Evolutionary conservation across 768 basidiomycete species (phyloP).

Genomic region (Pulveroboletus ravenelii): DNA sequence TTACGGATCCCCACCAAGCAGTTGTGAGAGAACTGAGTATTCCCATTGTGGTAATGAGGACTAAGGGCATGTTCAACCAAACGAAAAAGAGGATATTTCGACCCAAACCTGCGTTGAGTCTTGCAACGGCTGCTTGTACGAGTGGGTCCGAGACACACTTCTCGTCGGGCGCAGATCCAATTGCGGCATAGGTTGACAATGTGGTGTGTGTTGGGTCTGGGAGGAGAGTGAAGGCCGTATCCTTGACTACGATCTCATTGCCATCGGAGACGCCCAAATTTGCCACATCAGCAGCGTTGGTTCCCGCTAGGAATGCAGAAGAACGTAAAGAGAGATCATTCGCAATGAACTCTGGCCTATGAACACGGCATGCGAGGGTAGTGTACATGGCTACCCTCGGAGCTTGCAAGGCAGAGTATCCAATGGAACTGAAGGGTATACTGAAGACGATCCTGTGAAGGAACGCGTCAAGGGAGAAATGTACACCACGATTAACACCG

Average conservation of each 20-base stretch:
- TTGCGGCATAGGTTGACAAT: not conserved
- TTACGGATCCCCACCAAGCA: constrained; percentile 81
- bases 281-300: not conserved
- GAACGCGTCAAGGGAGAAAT: not conserved
- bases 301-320: not conserved
- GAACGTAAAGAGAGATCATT: not conserved
- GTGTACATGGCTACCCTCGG: constrained; percentile 74
- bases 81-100: not conserved
- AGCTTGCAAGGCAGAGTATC: constrained; percentile 54
- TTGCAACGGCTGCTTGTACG: constrained; percentile 69
- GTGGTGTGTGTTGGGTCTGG: not conserved
- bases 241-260: not conserved
- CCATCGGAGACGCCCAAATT: not conserved
- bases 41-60: constrained; percentile 61
- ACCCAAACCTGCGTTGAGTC: constrained; percentile 53
- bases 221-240: not conserved
- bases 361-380: constrained; percentile 62
- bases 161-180: constrained; percentile 8
- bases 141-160: constrained; percentile 64
- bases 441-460: constrained; percentile 46
- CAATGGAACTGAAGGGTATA: constrained; percentile 52
- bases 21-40: constrained; percentile 73
- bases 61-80: constrained; percentile 33
- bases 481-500: constrained; percentile 18
- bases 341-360: constrained; percentile 50